Percentiles rank a stretch among this genome's conserved stretches.
Evolutionary conservation across 2,329 filamentous ascomycete species (phyloP).

Genomic region (Exophiala sideris): DNA sequence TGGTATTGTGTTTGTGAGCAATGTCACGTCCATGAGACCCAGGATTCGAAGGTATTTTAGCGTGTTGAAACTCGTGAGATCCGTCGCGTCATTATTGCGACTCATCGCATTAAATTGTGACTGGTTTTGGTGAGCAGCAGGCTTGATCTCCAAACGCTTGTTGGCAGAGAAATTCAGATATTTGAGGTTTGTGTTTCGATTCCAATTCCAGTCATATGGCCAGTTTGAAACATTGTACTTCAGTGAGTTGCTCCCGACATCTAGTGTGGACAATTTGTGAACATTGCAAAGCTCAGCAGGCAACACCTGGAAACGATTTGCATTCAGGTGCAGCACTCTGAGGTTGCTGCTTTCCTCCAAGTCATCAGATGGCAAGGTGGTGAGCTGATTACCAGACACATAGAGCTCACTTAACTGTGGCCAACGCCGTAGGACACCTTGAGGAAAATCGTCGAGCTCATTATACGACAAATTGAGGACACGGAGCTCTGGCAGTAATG

Average conservation of each 20-base stretch:
- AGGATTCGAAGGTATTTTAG: slow-evolving; percentile 80
- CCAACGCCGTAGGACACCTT: slow-evolving; percentile 84
- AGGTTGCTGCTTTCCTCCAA: slow-evolving; percentile 84
- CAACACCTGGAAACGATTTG: slow-evolving; percentile 94
- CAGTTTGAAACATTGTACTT: slow-evolving; percentile 99
- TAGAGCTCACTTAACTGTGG: slow-evolving; percentile 87
- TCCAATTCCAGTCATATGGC: slow-evolving; percentile 99
- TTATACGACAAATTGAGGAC: slow-evolving; percentile 95
- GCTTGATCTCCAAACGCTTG: slow-evolving; percentile 87
- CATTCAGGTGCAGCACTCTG: slow-evolving; percentile 90
- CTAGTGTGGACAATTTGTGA: slow-evolving; percentile 83
- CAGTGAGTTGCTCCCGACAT: slow-evolving; percentile 89
- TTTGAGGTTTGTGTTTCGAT: slow-evolving; percentile 90
- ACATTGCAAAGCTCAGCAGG: slow-evolving; percentile 94
- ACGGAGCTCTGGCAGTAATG: slow-evolving; percentile 74
- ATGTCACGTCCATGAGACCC: slow-evolving; percentile 95
- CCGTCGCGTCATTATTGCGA: slow-evolving; percentile 47
- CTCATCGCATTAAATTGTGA: slow-evolving; percentile 55
- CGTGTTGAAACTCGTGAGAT: slow-evolving; percentile 86
- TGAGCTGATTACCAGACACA: slow-evolving; percentile 90
- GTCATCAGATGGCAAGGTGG: slow-evolving; percentile 87
- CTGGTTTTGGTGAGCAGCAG: slow-evolving; percentile 38
- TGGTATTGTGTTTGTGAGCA: slow-evolving; percentile 87
- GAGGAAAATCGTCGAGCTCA: slow-evolving; percentile 85
- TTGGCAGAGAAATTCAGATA: slow-evolving; percentile 97